phyloP scores from a whole-genome alignment of 176 grass and related monocot genomes.

The Phyllostachys edulis region DNA sequence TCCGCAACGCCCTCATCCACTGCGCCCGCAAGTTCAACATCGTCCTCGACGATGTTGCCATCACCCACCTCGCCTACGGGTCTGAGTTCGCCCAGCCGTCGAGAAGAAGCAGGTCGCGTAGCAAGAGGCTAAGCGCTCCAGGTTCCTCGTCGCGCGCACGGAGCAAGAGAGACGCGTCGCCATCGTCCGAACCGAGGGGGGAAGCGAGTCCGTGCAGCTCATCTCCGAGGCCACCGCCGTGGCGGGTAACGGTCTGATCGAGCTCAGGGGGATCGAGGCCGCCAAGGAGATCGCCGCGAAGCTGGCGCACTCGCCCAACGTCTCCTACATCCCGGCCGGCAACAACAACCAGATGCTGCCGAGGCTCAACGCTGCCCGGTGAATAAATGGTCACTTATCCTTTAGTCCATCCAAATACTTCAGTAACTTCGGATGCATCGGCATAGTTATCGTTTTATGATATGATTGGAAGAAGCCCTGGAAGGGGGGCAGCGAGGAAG shows the following conservation, averaged over 20 bases:
- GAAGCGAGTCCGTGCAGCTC: conserved; percentile 72
- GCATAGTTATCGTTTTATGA: neutral
- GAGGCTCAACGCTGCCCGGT: conserved; percentile 55
- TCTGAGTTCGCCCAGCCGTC: conserved; percentile 80
- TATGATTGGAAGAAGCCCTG: too few species aligned
- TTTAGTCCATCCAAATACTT: too few species aligned
- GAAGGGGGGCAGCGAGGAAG: too few species aligned
- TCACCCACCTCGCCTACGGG: conserved; percentile 91
- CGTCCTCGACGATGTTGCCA: conserved; percentile 90
- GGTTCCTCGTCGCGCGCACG: conserved; percentile 90
- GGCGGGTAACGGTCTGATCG: conserved; percentile 62
- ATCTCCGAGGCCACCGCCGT: conserved; percentile 74
- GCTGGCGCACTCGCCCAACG: conserved; percentile 60
- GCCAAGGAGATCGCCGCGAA: conserved; percentile 72
- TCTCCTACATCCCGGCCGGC: conserved; percentile 63
- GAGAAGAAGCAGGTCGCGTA: conserved; percentile 99
- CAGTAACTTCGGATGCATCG: conserved; percentile 21
- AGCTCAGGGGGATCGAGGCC: conserved; percentile 86
- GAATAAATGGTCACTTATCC: conserved; percentile 20
- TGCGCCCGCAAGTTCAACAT: too few species aligned
- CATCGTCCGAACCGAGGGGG: conserved; percentile 81
- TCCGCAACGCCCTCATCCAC: conserved; percentile 81
- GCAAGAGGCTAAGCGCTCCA: conserved; percentile 98
- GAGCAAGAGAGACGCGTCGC: conserved; percentile 95
- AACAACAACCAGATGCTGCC: conserved; percentile 65